Base-by-base conservation (phyloP, 768 basidiomycete genomes). In the Lanmaoa pseudosensibilis region DNA sequence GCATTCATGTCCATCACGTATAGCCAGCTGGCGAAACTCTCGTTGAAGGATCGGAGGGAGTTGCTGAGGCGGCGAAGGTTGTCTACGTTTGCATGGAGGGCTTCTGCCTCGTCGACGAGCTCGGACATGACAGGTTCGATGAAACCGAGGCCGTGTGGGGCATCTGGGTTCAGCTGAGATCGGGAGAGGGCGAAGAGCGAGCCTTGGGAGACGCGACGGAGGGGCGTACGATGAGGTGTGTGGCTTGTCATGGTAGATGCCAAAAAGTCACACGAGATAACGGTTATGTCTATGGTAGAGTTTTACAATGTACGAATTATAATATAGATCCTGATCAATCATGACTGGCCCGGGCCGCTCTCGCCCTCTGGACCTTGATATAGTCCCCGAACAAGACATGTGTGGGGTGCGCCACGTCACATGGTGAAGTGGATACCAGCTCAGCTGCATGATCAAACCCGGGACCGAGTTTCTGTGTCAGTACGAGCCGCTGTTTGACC, bases 1-100 rank as follows among this genome's bases (percentile, higher is more conserved):
- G 92, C 86, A 67, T 95, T 94, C 92, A 98, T 96, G 68, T 92
- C 88, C 84, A 95, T 87, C 23, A 87, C 84, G 69, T 94, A 95
- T 12, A 96, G 73, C 82, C 86, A 95, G 67, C 90, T 92, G 15
- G 94, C 90, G 66, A 98, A 96, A 15, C 86, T 84, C 72, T 98
- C 94, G 69, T 97, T 97, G 78, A 96, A 96, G 5, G 84, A 86
- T 15, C 83, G 82, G 50, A 98, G 79, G 19, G 90, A 86, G 45
- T 86, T 78, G 70, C 87, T 85, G 59, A 98, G 81, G 25, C 78
- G 76, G 58, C 82, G 82, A 65, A 98, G 79, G 23, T 80, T 81
- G 59, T 88, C 83, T 11, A 91, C 73, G 70, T 94, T 94, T 10
- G 83, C 75, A 49, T 90, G 86, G 12, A 97, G 78, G 0, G 84